Percentiles rank a stretch among this genome's conserved stretches.
These are phyloP conservation scores for Truncatella angustata DNA, from an alignment of 2,329 filamentous ascomycete species.

Conservation along the genomic window DNA sequence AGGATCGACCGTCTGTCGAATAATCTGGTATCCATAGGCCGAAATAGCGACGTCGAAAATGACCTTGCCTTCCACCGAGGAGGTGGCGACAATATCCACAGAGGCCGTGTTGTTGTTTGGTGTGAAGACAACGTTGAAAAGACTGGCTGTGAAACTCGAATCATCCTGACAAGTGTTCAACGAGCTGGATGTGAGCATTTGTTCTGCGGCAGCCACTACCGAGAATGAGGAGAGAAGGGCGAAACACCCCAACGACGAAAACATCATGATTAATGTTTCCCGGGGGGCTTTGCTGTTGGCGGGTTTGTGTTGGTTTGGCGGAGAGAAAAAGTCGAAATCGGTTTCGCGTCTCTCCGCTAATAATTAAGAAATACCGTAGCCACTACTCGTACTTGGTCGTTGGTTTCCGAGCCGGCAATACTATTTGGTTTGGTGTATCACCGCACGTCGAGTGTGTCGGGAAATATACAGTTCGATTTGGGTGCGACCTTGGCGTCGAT, in stretches of 20 bases:
- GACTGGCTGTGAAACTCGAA: conserved; percentile 80
- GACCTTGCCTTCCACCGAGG: conserved; percentile 78
- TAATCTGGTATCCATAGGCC: conserved; percentile 77
- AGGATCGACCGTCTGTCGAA: conserved; percentile 69
- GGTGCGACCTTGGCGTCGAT: background rate
- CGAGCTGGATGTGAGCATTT: conserved; percentile 76
- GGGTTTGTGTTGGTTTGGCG: background rate
- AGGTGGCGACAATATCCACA: conserved; percentile 77
- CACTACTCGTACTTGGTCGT: background rate
- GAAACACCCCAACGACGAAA: conserved; percentile 42
- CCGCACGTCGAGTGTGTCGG: too few species aligned
- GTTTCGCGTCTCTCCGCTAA: background rate
- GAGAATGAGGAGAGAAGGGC: conserved; percentile 44
- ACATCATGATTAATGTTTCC: conserved; percentile 41
- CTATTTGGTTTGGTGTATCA: background rate
- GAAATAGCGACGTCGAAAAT: conserved; percentile 72
- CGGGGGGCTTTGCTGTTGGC: too few species aligned
- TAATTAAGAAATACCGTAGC: background rate
- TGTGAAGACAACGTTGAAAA: conserved; percentile 83
- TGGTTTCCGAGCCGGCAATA: background rate
- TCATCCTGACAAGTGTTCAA: conserved; percentile 82
- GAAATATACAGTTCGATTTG: too few species aligned
- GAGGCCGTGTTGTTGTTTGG: conserved; percentile 70
- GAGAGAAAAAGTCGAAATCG: background rate
- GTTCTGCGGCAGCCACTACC: conserved; percentile 51